These are phyloP conservation scores for Trametes elegans DNA, from an alignment of 768 basidiomycete species.

Conservation along the genomic window DNA sequence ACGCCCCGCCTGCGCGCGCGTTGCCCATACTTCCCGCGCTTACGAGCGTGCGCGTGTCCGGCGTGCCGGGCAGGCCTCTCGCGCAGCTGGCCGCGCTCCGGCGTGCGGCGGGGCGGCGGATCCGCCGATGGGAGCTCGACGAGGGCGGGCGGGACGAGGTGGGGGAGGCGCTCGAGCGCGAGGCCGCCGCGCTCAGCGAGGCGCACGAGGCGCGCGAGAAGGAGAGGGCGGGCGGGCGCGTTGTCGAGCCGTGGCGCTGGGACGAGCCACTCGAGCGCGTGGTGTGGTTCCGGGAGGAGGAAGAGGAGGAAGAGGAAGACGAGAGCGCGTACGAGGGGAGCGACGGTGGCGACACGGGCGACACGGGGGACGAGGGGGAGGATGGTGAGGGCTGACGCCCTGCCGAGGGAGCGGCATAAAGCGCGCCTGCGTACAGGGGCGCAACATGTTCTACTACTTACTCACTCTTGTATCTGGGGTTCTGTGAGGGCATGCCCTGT, in stretches of 20 bases:
- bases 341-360: constrained; percentile 10
- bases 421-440: too few species aligned
- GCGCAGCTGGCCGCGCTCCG: constrained; percentile 15
- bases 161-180: constrained; percentile 13
- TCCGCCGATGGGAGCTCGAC: constrained; percentile 21
- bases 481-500: neutral
- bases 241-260: constrained; percentile 18
- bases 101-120: constrained; percentile 10
- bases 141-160: constrained; percentile 21
- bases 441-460: too few species aligned
- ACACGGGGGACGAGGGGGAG: constrained; percentile 12
- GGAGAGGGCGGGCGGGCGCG: neutral
- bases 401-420: too few species aligned
- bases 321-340: constrained; percentile 20
- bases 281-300: constrained; percentile 24
- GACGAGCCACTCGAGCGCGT: constrained; percentile 22
- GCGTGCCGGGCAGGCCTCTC: constrained; percentile 15
- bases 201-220: constrained; percentile 12
- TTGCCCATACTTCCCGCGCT: constrained; percentile 22
- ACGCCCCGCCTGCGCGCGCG: neutral
- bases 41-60: constrained; percentile 17
- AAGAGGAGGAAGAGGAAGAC: constrained; percentile 20
- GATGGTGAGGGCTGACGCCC: neutral
- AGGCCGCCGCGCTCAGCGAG: neutral
- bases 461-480: neutral